These are phyloP conservation scores for Chrysochromulina tobinii DNA, from an alignment of 78 protist genomes.

Conservation along the genomic window DNA sequence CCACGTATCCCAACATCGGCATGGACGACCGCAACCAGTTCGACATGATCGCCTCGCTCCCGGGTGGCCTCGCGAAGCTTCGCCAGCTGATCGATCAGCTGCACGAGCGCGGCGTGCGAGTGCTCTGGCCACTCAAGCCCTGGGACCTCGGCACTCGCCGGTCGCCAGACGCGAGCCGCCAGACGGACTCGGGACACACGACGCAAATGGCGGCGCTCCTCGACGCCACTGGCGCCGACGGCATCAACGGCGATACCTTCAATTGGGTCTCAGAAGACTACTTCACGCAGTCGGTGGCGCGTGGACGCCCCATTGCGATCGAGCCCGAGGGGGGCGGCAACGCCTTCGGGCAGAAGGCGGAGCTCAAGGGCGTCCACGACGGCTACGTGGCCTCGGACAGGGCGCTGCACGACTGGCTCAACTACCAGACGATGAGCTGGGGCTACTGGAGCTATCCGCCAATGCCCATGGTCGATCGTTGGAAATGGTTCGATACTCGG, in stretches of 20 bases:
- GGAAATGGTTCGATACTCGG: neutral
- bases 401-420: neutral
- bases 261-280: neutral
- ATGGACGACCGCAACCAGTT: slow-evolving; percentile 45
- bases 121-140: slow-evolving; percentile 42
- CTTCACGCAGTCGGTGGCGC: neutral
- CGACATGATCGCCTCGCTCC: slow-evolving; percentile 19
- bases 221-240: too few species aligned
- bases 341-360: slow-evolving; percentile 1
- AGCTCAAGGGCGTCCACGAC: neutral
- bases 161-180: neutral
- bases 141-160: slow-evolving; percentile 30
- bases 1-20: slow-evolving; percentile 36
- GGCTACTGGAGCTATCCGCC: neutral
- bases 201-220: too few species aligned
- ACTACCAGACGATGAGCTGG: slow-evolving; percentile 14
- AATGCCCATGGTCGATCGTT: neutral
- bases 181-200: too few species aligned
- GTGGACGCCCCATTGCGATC: neutral
- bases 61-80: slow-evolving; percentile 9
- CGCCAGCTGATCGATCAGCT: neutral
- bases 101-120: neutral
- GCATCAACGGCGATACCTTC: too few species aligned
- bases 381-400: neutral
- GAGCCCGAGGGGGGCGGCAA: slow-evolving; percentile 6